Evolutionary conservation across 2,329 filamentous ascomycete species (phyloP), one percentile per base, ranked within the genome.

Genomic region (Xylaria sp.): DNA sequence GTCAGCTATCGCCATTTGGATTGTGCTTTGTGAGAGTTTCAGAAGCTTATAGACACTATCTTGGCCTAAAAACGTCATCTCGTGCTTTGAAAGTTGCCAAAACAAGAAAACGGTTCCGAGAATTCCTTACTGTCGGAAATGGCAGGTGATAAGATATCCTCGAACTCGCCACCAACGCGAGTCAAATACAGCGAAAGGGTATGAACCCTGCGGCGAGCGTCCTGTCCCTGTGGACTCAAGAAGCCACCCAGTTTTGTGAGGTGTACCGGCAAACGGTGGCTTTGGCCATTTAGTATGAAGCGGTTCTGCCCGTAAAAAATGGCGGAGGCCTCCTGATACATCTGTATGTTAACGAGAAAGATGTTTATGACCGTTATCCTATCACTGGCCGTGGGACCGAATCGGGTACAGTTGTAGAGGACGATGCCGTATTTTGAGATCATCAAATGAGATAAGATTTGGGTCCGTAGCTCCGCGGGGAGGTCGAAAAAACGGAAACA

Each of bases 291-390:
- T 32, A 78, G 13, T n/a, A 71, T 71, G 63, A 78, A 77, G 23
- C 67, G 66, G 63, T 77, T 77, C 34, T 73, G 68, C 4, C 71
- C 67, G 53, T 78, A 78, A 67, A 78, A 77, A 7, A 78, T 71
- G 43, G 73, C 73, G 2, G 76, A 77, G 30, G 76, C 76, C 58
- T 78, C 77, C 46, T 75, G 75, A 52, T 78, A 76, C 73, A 78
- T 77, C 69, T 78, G 77, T 20, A 72, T 60, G 59, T 67, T 76
- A 64, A 77, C 76, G 23, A 75, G 69, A 63, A 78, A 76, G n/a
- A 77, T 53, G 56, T 65, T 69, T 45, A 74, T n/a, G 25, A 71
- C 65, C 9, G 61, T 66, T 30, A 64, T 30, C 12, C 53, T 61
- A 4, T 67, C 66, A 9, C 55, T 39, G 30, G 72, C n/a, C 10